Evolutionary conservation across 2,329 filamentous ascomycete species (phyloP), one percentile per base, ranked within the genome.

Genomic region (Paramyrothecium sp.): DNA sequence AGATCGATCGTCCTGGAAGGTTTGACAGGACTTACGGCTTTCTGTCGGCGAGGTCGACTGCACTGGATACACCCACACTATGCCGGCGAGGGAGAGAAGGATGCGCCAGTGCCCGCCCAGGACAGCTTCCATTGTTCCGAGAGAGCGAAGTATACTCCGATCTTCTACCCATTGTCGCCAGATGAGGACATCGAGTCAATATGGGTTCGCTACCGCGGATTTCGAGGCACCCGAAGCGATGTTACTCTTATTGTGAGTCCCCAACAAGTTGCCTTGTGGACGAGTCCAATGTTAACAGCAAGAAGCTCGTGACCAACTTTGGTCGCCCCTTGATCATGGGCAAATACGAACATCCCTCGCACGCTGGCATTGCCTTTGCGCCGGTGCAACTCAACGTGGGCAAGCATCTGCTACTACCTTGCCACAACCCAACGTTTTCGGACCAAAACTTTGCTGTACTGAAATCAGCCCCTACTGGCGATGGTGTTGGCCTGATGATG

Each of bases 11-110:
- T 22, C 12, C 11, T 41, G 33, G 13, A 13, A 53, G 51, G 33
- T 17, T 19, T 53, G 7, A 53, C 51, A 20, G 51, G 51, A 10
- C 5, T 53, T 3, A 53, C 51, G 26, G 51, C 30, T 13, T 53
- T 53, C 19, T 53, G 51, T 33, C 30, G 20, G 3, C 7, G 22
- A 13, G 51, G 51, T 2, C 3, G 3, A 20, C 13, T 26, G 23
- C 33, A 41, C 8, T 53, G 51, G 51, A 34, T 53, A n/a, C 51
- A 53, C n/a, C 51, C 51, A 13, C 51, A 53, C 30, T 53, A 53
- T 33, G 51, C 23, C 7, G 33, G n/a, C 30, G 51, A 38, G 3
- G 20, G 19, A 16, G 17, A 20, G 3, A n/a, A 3, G 19, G 51
- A 53, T 41, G 51, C 51, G 33, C 16, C 30, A 7, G n/a, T 33